phyloP scores from a whole-genome alignment of 345 rosid genomes.

The Sisymbrium altissimum region DNA sequence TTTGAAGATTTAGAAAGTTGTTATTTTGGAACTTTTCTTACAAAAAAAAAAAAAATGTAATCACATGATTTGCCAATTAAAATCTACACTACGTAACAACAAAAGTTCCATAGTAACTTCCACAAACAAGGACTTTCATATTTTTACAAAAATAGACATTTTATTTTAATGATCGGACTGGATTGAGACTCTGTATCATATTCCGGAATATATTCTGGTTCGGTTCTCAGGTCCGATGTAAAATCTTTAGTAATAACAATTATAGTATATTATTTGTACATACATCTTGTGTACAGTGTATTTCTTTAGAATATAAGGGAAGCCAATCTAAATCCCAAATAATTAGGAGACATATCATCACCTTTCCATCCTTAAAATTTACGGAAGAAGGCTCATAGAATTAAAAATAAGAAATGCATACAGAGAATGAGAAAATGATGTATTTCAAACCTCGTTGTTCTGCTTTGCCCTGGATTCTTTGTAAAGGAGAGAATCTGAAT shows the following conservation, averaged over 20 bases:
- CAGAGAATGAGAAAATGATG: neutral
- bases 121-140: neutral
- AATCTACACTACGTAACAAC: too few species aligned
- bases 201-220: neutral
- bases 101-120: neutral
- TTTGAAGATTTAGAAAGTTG: too few species aligned
- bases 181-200: too few species aligned
- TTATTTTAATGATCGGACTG: too few species aligned
- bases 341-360: neutral
- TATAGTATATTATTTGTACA: neutral
- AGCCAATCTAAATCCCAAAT: neutral
- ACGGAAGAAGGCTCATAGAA: neutral
- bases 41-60: too few species aligned
- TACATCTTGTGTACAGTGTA: neutral
- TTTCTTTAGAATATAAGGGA: neutral
- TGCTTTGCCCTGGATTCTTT: slow-evolving; percentile 18
- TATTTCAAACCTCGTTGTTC: slow-evolving; percentile 4
- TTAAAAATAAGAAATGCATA: neutral
- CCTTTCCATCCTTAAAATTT: neutral
- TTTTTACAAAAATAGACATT: neutral
- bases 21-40: too few species aligned
- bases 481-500: slow-evolving; percentile 44
- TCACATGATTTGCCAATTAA: too few species aligned
- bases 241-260: neutral
- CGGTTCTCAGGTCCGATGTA: neutral